phyloP scores from a whole-genome alignment of 257 asterid genomes.

The Anisodus acutangulus region DNA sequence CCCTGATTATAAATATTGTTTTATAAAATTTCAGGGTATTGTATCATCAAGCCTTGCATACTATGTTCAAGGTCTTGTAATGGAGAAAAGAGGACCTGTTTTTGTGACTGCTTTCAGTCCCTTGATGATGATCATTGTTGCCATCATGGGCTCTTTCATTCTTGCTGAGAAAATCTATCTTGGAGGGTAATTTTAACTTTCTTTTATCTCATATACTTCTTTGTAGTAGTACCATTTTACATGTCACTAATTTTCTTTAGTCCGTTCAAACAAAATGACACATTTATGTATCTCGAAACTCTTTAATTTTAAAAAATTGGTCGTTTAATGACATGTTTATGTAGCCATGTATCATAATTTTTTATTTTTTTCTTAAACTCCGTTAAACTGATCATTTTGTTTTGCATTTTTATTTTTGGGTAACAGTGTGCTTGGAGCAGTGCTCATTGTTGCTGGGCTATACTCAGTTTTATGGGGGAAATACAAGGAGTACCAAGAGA shows the following conservation, averaged over 20 bases:
- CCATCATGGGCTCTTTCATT: conserved; percentile 62
- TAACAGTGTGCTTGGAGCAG: conserved; percentile 62
- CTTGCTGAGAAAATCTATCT: conserved; percentile 58
- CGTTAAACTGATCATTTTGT: background rate
- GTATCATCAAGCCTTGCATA: conserved; percentile 66
- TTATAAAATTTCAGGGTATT: conserved; percentile 46
- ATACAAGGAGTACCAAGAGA: conserved; percentile 57
- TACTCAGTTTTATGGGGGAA: conserved; percentile 67
- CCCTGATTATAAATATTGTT: background rate
- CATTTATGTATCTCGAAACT: too few relatives aligned
- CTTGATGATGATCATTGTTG: conserved; percentile 64
- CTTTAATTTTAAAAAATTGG: too few relatives aligned
- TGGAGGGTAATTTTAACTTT: conserved; percentile 55
- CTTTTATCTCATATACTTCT: background rate
- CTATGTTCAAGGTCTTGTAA: conserved; percentile 65
- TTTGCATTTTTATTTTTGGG: background rate
- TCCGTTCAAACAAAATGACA: background rate
- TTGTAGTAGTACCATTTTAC: background rate
- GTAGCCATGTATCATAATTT: too few relatives aligned
- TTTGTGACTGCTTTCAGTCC: conserved; percentile 71
- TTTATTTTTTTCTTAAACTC: too few relatives aligned
- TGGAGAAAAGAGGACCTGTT: conserved; percentile 68
- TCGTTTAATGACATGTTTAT: too few relatives aligned
- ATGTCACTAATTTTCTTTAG: background rate
- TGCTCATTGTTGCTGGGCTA: conserved; percentile 53